These are phyloP conservation scores for Vicia villosa DNA, from an alignment of 306 rosid species.

Conservation along the genomic window DNA sequence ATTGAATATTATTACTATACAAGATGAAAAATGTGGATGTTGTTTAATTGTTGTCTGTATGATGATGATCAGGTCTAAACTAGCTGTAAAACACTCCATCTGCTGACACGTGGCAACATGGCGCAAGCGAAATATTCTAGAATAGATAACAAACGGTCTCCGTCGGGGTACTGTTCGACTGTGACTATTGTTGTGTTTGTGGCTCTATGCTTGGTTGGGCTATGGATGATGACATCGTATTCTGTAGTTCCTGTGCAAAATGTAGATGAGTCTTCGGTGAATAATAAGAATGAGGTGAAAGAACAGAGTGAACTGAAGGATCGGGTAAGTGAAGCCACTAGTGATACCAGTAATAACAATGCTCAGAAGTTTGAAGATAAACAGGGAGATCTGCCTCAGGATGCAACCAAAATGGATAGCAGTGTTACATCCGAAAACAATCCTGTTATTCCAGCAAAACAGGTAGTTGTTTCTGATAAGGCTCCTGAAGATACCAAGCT, in stretches of 20 bases:
- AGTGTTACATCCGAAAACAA: constrained; percentile 41
- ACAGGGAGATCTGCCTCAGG: constrained; percentile 74
- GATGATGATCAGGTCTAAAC: constrained; percentile 38
- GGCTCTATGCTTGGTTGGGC: constrained; percentile 82
- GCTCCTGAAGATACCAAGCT: constrained; percentile 43
- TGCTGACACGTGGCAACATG: constrained; percentile 48
- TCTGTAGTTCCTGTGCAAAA: constrained; percentile 78
- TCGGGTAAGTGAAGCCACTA: constrained; percentile 41
- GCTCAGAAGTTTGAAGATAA: constrained; percentile 70
- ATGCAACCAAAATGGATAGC: constrained; percentile 63
- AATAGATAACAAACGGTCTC: constrained; percentile 64
- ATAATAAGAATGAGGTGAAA: constrained; percentile 52
- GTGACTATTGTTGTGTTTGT: constrained; percentile 85
- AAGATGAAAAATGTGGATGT: constrained; percentile 14
- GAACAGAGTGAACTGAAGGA: constrained; percentile 49
- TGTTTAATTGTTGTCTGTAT: constrained; percentile 33
- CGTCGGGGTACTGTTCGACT: constrained; percentile 77
- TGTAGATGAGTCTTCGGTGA: constrained; percentile 60
- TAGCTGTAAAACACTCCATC: constrained; percentile 27
- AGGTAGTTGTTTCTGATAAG: constrained; percentile 20
- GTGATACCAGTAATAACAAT: constrained; percentile 45
- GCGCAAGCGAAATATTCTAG: constrained; percentile 73
- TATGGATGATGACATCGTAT: constrained; percentile 96
- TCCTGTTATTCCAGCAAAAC: constrained; percentile 27
- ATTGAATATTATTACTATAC: constrained; percentile 7